Conservation (phyloP, 768 basidiomycete genomes). For the Mycena latifolia region DNA sequence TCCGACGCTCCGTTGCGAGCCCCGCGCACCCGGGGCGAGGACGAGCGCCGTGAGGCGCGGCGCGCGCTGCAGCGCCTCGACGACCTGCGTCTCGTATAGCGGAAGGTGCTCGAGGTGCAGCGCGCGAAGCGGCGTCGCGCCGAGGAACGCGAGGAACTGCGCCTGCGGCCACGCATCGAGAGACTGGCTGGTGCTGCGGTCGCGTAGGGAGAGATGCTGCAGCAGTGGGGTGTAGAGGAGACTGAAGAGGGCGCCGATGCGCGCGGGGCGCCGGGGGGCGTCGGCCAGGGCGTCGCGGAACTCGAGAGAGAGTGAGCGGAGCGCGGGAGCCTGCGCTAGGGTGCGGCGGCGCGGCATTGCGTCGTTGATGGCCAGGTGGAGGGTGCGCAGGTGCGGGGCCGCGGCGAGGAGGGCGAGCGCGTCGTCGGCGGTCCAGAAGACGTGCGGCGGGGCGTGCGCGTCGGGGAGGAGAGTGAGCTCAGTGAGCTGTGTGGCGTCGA, state of each 20-base stretch:
- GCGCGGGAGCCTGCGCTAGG: constrained; percentile 9
- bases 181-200: constrained; percentile 28
- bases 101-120: constrained; percentile 27
- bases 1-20: constrained; percentile 27
- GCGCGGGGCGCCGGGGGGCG: constrained; percentile 4
- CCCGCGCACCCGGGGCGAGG: constrained; percentile 14
- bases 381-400: constrained; percentile 10
- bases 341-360: constrained; percentile 18
- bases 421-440: constrained; percentile 24
- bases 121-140: constrained; percentile 14
- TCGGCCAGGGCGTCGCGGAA: constrained; percentile 22
- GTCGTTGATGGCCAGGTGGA: constrained; percentile 21
- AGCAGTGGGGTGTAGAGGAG: constrained; percentile 22
- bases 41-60: constrained; percentile 23
- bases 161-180: constrained; percentile 25
- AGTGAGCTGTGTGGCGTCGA: constrained; percentile 22
- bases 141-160: constrained; percentile 26
- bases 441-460: neutral
- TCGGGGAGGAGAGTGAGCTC: constrained; percentile 22
- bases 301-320: constrained; percentile 21
- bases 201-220: constrained; percentile 11
- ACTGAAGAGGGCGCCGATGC: constrained; percentile 27
- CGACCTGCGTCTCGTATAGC: constrained; percentile 31
- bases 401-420: constrained; percentile 19
- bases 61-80: constrained; percentile 26